These are phyloP conservation scores for Cladosporium halotolerans DNA, from an alignment of 2,329 filamentous ascomycete genomes.

Conservation along the genomic window DNA sequence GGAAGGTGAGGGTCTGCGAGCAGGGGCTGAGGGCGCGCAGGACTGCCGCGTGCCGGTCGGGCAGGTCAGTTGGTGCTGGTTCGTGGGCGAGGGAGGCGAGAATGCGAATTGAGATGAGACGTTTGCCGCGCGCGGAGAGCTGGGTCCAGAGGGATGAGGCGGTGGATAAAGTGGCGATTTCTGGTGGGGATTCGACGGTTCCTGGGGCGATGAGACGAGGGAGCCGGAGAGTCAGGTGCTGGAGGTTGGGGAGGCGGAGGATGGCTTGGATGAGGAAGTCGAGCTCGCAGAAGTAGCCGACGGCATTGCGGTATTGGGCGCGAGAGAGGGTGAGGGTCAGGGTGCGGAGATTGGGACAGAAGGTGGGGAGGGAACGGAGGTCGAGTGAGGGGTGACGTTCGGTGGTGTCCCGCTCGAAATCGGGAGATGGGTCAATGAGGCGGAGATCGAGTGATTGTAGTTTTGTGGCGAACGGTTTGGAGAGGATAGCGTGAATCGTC, in stretches of 20 bases:
- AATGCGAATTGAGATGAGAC: neutral
- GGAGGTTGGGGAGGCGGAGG: neutral
- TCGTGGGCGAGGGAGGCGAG: neutral
- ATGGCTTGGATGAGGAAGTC: conserved; percentile 7
- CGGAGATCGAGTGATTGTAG: neutral
- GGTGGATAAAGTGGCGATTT: neutral
- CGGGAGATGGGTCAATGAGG: no score
- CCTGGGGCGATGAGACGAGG: neutral
- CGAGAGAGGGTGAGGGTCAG: neutral
- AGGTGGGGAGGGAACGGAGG: neutral
- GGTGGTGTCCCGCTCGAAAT: no score
- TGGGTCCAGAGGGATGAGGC: neutral
- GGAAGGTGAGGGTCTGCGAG: neutral
- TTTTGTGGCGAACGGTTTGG: neutral
- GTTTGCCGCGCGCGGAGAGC: neutral
- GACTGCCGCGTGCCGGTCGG: neutral
- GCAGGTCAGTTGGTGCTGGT: neutral
- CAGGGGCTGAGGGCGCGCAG: neutral
- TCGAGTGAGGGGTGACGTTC: no score
- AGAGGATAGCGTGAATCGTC: neutral
- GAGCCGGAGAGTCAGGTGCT: neutral
- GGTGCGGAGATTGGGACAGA: neutral
- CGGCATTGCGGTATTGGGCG: conserved; percentile 2
- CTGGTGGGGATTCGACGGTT: neutral
- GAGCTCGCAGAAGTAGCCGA: conserved; percentile 5